Percentiles rank a stretch among this genome's conserved stretches.
Conservation (phyloP, 1,284 basidiomycete species). For the Rhodotorula sp. region DNA sequence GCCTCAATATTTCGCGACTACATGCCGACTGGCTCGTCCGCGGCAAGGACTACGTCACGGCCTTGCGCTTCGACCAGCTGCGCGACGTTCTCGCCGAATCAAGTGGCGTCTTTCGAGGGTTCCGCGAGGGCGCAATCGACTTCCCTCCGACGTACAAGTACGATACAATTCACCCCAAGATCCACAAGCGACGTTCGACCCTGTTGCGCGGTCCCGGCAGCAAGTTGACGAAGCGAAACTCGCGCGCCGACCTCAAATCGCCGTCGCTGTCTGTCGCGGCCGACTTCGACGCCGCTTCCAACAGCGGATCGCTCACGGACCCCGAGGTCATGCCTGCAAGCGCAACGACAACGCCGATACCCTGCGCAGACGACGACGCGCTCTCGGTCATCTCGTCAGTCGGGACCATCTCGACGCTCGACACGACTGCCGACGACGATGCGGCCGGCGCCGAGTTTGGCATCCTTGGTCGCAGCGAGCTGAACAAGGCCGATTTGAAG, state of each 20-base stretch:
- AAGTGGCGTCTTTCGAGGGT: conserved; percentile 60
- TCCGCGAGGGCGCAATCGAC: conserved; percentile 66
- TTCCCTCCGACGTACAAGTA: conserved; percentile 62
- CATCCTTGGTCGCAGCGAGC: conserved; percentile 1
- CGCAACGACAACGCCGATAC: neutral
- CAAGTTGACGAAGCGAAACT: no score
- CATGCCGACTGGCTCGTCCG: conserved; percentile 61
- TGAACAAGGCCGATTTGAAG: conserved; percentile 11
- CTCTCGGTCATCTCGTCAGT: conserved; percentile 27
- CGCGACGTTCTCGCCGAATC: conserved; percentile 64
- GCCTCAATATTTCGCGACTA: conserved; percentile 56
- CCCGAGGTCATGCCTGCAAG: conserved; percentile 11
- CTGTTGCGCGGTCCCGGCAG: no score
- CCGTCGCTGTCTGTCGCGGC: no score
- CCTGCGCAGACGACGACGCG: conserved; percentile 15
- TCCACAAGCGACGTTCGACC: neutral
- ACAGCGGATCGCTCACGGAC: conserved; percentile 7
- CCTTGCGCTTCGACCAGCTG: conserved; percentile 72
- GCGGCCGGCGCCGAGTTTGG: neutral
- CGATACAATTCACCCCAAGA: conserved; percentile 15
- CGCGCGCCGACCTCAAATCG: no score
- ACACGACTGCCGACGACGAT: neutral
- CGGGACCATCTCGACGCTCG: conserved; percentile 25
- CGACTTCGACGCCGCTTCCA: neutral
- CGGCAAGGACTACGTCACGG: conserved; percentile 51